These are phyloP conservation scores for Didymosphaeria variabile DNA, from an alignment of 2,329 filamentous ascomycete species.

Conservation along the genomic window DNA sequence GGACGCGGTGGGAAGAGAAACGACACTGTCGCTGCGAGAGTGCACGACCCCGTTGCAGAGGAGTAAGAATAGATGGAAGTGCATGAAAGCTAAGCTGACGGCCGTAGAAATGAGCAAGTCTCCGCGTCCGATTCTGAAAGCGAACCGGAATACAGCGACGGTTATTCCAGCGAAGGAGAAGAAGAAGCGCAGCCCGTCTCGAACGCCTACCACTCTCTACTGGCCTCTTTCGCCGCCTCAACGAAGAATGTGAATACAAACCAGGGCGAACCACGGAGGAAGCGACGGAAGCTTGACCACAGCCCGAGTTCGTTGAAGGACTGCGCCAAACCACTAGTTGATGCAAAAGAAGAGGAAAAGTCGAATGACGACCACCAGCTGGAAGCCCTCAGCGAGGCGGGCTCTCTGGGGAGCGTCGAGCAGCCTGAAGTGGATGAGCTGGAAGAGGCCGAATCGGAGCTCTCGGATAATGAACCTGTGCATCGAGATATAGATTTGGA, in stretches of 20 bases:
- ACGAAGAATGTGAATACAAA: constrained; percentile 41
- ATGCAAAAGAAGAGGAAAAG: constrained; percentile 21
- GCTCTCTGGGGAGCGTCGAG: not conserved
- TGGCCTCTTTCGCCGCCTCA: constrained; percentile 59
- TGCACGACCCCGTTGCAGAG: constrained; percentile 39
- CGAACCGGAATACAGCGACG: constrained; percentile 35
- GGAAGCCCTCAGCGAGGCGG: not conserved
- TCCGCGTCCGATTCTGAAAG: constrained; percentile 33
- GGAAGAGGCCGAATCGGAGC: constrained; percentile 29
- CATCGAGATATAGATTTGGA: not conserved
- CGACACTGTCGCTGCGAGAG: constrained; percentile 40
- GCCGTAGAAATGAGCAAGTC: constrained; percentile 23
- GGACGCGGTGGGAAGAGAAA: constrained; percentile 41
- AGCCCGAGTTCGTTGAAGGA: constrained; percentile 12
- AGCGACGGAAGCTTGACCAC: constrained; percentile 62
- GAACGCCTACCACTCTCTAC: constrained; percentile 64
- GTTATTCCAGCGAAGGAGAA: constrained; percentile 39
- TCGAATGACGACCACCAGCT: not conserved
- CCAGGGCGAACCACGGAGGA: constrained; percentile 57
- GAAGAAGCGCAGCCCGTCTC: constrained; percentile 36
- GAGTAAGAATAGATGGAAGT: constrained; percentile 37
- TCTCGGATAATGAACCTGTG: constrained; percentile 46
- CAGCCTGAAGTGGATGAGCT: constrained; percentile 32
- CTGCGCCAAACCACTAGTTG: constrained; percentile 26
- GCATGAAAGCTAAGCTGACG: constrained; percentile 24